phyloP scores from a whole-genome alignment of 2,329 filamentous ascomycete genomes.

The Aureobasidium sp. region DNA sequence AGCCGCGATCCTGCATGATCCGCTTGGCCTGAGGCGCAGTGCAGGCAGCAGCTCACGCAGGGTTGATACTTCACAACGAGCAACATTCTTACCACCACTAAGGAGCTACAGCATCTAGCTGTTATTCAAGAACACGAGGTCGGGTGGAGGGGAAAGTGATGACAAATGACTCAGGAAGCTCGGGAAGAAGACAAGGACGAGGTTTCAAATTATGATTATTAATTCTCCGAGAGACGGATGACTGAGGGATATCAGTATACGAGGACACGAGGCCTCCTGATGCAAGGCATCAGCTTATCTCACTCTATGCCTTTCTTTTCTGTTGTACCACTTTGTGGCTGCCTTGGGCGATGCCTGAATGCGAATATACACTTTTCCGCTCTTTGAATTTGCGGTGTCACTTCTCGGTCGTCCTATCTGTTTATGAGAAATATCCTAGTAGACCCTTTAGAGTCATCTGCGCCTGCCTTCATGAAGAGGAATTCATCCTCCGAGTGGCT shows the following conservation, averaged over 20 bases:
- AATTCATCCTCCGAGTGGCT: too few species aligned
- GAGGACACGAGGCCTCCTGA: background rate
- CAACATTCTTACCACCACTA: background rate
- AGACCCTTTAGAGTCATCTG: too few species aligned
- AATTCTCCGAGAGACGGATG: background rate
- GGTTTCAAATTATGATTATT: background rate
- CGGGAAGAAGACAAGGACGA: background rate
- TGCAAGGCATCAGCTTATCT: conserved; percentile 1
- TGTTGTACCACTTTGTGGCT: conserved; percentile 5
- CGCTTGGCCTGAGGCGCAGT: conserved; percentile 9
- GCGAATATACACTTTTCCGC: background rate
- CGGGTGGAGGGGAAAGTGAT: background rate
- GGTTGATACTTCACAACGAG: too few species aligned
- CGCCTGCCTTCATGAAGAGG: too few species aligned
- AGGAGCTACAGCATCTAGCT: background rate
- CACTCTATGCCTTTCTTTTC: background rate
- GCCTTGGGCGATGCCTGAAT: background rate
- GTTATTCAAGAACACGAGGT: background rate
- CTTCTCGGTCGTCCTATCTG: too few species aligned
- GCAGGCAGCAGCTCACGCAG: background rate
- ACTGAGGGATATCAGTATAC: background rate
- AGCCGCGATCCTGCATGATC: background rate
- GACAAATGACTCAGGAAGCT: background rate
- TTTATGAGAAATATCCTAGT: too few species aligned
- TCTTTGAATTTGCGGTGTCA: background rate